A percentile compares a stretch with the other conserved stretches of the same genome.
These are phyloP conservation scores for Paraurostyla sp. DNA, from an alignment of 73 alveolate species.

Conservation along the genomic window DNA sequence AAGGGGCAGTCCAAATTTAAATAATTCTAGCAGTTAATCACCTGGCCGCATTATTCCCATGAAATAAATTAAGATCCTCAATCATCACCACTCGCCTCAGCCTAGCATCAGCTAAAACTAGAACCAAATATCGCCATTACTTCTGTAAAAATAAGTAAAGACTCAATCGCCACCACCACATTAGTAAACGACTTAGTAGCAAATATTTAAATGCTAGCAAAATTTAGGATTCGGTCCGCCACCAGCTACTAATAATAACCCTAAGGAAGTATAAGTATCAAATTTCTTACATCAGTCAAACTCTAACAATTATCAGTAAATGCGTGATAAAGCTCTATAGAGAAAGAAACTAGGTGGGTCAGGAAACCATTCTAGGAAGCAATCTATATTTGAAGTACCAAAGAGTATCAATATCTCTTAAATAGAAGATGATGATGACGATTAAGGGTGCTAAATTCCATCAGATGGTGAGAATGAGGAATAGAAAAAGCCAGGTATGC, in stretches of 20 bases:
- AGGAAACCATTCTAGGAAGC: slow-evolving; percentile 14
- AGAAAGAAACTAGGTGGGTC: slow-evolving; percentile 54
- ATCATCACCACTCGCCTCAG: slow-evolving; percentile 8
- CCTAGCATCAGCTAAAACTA: not conserved
- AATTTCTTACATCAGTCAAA: no score
- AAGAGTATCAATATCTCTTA: not conserved
- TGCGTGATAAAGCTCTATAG: slow-evolving; percentile 1
- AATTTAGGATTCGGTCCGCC: no score
- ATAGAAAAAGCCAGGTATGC: not conserved
- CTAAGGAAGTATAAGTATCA: no score
- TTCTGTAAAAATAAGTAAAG: not conserved
- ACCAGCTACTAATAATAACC: no score
- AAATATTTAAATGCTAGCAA: not conserved
- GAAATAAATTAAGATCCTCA: slow-evolving; percentile 9
- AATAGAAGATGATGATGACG: not conserved
- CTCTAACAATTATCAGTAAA: not conserved
- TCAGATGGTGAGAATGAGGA: slow-evolving; percentile 31
- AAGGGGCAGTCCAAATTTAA: not conserved
- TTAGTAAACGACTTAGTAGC: not conserved
- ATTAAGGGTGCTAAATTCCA: not conserved
- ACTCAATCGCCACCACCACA: not conserved
- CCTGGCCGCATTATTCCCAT: slow-evolving; percentile 28
- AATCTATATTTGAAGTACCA: slow-evolving; percentile 26
- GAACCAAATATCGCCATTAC: not conserved
- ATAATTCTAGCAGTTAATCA: not conserved